Base-by-base conservation (phyloP, 164 flowering plant genomes). In the Aristolochia californica region DNA sequence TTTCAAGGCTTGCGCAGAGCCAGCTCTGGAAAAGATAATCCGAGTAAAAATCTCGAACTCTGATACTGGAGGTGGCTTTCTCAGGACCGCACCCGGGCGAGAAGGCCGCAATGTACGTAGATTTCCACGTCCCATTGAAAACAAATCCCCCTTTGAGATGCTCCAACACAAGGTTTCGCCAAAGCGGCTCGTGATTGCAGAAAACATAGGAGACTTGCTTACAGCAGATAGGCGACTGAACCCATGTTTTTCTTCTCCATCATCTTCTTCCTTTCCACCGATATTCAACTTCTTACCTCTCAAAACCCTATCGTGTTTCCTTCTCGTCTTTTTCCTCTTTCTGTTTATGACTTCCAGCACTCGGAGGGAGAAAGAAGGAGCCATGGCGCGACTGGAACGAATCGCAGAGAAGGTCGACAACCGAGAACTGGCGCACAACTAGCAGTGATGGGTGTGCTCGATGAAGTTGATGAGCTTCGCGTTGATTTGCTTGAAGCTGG, bases 11-110 rank as follows among this genome's bases (percentile, higher is more conserved):
- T 15, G 97, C 96, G 77, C 99, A 94, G 2, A 94, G 73, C 96
- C 99, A 94, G 57, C 99, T 94, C 70, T 90, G 99, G 55, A 94
- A 94, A 63, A 90, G 75, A 76, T 90, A 94, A 72, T 94, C 97
- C 26, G 97, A 89, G 66, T 85, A 93, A 62, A 93, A 93, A 47
- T 89, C 88, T 63, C 93, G 74, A 28, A 93, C 78, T 57, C 60
- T 68, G 70, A 88, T 67, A 49, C 76, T 69, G 26, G 62, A 67
- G 30, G 45, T 48, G 53, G 25, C 18, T 2, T 22, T 25, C 66
- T 5, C 59, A 26, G 60, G 50, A 43, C 38, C 66, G 58, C 74
- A 77, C 4, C 47, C 23, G 51, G 78, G 84, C 12, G 58, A 63
- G 48, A 18, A 56, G 45, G 72, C 66, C 56, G 74, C 45, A 68